Evolutionary conservation across 2,329 filamentous ascomycete genomes (phyloP).

Genomic region (Cercospora sojina): DNA sequence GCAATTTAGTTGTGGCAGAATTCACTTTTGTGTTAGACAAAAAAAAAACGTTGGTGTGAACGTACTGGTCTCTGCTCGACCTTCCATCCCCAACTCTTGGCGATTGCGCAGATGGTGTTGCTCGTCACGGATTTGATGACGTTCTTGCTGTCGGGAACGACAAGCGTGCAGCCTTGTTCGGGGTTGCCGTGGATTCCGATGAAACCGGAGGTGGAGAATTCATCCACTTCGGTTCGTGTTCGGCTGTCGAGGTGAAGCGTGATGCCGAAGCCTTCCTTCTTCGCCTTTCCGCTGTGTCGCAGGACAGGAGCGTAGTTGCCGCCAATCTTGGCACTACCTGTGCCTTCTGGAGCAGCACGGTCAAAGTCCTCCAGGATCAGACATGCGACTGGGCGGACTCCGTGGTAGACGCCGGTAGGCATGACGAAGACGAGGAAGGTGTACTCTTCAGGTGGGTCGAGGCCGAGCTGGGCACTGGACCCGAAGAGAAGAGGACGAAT

Average conservation of each 20-base stretch:
- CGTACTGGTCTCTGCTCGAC: conserved; percentile 74
- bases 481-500: conserved; percentile 87
- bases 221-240: conserved; percentile 80
- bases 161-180: conserved; percentile 62
- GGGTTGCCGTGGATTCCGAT: conserved; percentile 68
- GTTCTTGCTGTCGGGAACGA: conserved; percentile 82
- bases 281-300: conserved; percentile 79
- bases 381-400: conserved; percentile 79
- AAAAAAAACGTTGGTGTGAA: too few relatives aligned
- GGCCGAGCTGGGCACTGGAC: conserved; percentile 78
- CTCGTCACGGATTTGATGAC: conserved; percentile 87
- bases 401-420: conserved; percentile 92
- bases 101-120: conserved; percentile 75
- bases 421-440: conserved; percentile 86
- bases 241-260: conserved; percentile 89
- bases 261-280: conserved; percentile 81
- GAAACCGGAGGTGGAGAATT: conserved; percentile 94
- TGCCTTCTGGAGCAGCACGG: conserved; percentile 85
- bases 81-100: conserved; percentile 74
- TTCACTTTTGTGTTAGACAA: too few relatives aligned
- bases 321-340: conserved; percentile 87
- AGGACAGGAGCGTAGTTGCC: conserved; percentile 95
- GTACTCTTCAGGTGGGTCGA: conserved; percentile 87
- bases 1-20: too few relatives aligned
- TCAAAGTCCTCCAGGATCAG: conserved; percentile 92